A percentile compares a stretch with the other conserved stretches of the same genome.
Conservation (phyloP, 2,329 filamentous ascomycete species). For the Aureobasidium sp. region DNA sequence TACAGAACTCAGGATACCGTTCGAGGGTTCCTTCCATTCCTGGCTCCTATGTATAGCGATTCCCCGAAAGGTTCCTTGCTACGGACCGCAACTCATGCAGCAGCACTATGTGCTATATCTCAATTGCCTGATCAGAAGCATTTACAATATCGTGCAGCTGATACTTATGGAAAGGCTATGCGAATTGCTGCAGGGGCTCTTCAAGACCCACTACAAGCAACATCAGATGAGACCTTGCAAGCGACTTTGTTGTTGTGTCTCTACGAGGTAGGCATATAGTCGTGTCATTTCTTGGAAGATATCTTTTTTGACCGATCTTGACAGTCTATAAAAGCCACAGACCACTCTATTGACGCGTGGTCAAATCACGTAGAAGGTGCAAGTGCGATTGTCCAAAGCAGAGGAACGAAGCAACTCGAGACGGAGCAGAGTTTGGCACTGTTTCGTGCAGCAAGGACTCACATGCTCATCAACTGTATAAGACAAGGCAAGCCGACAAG, state of each 20-base stretch:
- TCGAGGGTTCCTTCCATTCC: slow-evolving; percentile 4
- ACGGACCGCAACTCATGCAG: background rate
- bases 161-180: slow-evolving; percentile 7
- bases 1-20: background rate
- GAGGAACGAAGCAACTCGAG: slow-evolving; percentile 28
- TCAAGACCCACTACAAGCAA: slow-evolving; percentile 40
- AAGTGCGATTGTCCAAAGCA: slow-evolving; percentile 45
- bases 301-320: background rate
- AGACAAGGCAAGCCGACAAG: slow-evolving; percentile 1
- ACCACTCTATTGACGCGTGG: slow-evolving; percentile 41
- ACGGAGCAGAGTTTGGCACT: slow-evolving; percentile 6
- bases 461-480: slow-evolving; percentile 11
- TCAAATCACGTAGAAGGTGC: slow-evolving; percentile 52
- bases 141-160: background rate
- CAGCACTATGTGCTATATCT: slow-evolving; percentile 11
- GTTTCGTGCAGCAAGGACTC: slow-evolving; percentile 7
- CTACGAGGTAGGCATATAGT: slow-evolving; percentile 41
- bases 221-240: slow-evolving; percentile 50
- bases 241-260: slow-evolving; percentile 52
- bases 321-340: slow-evolving; percentile 18
- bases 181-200: slow-evolving; percentile 40
- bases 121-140: slow-evolving; percentile 1
- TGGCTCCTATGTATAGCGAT: slow-evolving; percentile 1
- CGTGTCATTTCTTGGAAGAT: accelerated
- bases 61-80: background rate